These are phyloP conservation scores for Acacia concinna DNA, from an alignment of 331 rosid genomes.

Conservation along the genomic window DNA sequence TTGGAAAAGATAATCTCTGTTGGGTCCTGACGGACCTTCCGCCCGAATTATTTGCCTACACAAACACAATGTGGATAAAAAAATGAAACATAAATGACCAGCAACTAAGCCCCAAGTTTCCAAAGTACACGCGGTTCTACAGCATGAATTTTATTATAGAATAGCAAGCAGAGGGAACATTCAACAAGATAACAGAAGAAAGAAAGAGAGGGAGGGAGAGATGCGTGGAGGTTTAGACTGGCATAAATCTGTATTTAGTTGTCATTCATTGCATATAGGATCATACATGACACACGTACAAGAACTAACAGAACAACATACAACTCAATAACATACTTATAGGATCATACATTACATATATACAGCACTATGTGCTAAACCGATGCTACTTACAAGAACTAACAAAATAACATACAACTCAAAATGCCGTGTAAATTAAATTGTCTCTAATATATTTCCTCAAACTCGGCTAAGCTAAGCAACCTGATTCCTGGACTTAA, in stretches of 20 bases:
- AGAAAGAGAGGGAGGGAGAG: background rate
- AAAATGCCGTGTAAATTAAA: background rate
- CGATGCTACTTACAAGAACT: background rate
- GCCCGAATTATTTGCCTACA: constrained; percentile 72
- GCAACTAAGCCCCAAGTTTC: background rate
- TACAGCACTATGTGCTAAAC: background rate
- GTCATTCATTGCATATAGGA: background rate
- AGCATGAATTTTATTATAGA: constrained; percentile 14
- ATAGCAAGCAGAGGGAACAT: background rate
- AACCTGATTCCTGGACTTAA: constrained; percentile 7
- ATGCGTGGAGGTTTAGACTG: background rate
- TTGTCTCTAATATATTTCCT: background rate
- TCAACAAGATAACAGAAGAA: background rate
- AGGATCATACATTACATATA: background rate
- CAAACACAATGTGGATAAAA: constrained; percentile 21
- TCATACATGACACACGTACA: background rate
- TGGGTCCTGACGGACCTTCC: constrained; percentile 90
- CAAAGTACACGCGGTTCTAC: background rate
- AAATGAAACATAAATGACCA: background rate
- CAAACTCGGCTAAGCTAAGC: background rate
- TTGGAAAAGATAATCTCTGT: constrained; percentile 81
- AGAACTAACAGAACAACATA: background rate
- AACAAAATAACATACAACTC: background rate
- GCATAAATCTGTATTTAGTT: background rate
- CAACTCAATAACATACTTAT: no score